Base-by-base conservation (phyloP, 352 stramenopile species). In the Phytopythium mirpurense region DNA sequence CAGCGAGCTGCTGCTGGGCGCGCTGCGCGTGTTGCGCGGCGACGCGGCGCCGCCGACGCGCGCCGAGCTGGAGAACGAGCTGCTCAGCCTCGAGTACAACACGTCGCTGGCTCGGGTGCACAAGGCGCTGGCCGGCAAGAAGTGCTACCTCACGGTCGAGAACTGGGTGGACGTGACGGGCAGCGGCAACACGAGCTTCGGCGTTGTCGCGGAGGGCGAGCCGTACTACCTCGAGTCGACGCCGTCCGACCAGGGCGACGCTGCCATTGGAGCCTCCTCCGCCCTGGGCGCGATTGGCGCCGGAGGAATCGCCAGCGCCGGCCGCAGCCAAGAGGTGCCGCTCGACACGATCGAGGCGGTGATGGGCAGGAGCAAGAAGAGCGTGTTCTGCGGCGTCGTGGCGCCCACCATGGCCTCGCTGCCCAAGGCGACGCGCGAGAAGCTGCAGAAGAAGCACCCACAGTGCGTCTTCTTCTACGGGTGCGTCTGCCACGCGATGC, bases 401-500 rank as follows among this genome's bases (percentile, higher is more conserved):
- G 62, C 75, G n/a, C 73, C 78, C 16, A 70, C 76, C 10, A 70
- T 59, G 14, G 51, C 67, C 2, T 59, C 59, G 11, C 47, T 89
- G 43, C 69, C 62, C 31, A 74, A 67, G 37, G 43, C 54, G n/a
- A 78, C 60, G 37, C 71, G 69, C 11, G 69, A 82, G 31, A 70
- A 56, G 41, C 70, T 89, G n/a, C 67, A 78, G 60, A 78, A 73
- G 45, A 83, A 80, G 46, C 52, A 80, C 45, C 69, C 69, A 19
- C 72, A 82, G 54, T 86, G 75, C 51, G 53, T 67, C 0, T 89
- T 89, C 50, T 86, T 76, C 60, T 69, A 89, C 44, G 78, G 78
- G n/a, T 89, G 78, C 41, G 62, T 79, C 23, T 69, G 57, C 42
- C 67, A 77, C 38, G 71, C 78, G 16, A 54, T 89, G 21, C 56